phyloP scores from a whole-genome alignment of 306 rosid genomes.

The Lotus japonicus region DNA sequence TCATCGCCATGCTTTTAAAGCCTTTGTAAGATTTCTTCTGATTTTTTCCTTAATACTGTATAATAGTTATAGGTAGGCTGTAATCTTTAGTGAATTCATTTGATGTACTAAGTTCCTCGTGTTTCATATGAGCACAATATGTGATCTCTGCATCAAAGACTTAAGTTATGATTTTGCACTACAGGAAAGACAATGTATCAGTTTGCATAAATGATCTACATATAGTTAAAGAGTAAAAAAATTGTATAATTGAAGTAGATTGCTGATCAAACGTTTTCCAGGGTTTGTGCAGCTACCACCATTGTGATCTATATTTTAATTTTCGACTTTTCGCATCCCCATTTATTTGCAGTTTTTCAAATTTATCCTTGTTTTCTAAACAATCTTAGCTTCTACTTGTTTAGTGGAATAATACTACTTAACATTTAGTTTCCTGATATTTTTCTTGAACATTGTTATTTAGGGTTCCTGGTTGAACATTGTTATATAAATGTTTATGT shows the following conservation, averaged over 20 bases:
- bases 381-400: constrained; percentile 9
- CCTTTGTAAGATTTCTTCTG: constrained; percentile 68
- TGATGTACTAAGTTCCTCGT: background rate
- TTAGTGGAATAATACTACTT: background rate
- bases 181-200: background rate
- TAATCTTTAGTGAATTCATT: background rate
- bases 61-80: background rate
- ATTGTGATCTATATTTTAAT: background rate
- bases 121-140: background rate
- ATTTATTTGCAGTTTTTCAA: constrained; percentile 1
- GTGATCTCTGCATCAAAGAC: background rate
- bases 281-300: background rate
- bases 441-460: background rate
- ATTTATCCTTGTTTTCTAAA: background rate
- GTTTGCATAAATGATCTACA: constrained; percentile 1
- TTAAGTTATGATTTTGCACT: background rate
- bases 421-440: background rate
- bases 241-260: background rate
- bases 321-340: background rate
- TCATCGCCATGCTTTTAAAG: constrained; percentile 97
- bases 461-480: background rate
- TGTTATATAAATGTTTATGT: background rate
- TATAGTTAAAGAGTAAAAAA: background rate
- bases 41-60: background rate
- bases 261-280: background rate